Base-by-base conservation (phyloP, 805 yeast genomes). In the Priceomyces castillae region DNA sequence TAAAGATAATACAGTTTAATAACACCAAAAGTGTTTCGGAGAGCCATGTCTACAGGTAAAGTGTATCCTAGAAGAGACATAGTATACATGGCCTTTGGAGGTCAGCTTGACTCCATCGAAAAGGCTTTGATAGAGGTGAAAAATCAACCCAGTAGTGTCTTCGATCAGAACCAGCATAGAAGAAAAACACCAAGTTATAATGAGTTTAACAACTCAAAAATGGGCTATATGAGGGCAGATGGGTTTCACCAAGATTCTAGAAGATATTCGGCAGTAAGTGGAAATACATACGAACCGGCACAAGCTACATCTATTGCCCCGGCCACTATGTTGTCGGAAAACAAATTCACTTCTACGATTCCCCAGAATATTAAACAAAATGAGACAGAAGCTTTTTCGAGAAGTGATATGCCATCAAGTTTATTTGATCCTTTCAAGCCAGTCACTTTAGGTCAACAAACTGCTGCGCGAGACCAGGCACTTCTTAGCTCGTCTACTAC, bases 51-150 rank as follows among this genome's bases (percentile, higher is more conserved):
- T 5, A n/a, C n/a, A 11, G 31, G 31, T n/a, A n/a, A 11, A 9
- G 15, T 10, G 31, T 28, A 28, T n/a, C 64, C 68, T 25, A 52
- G 53, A 39, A 59, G 72, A 26, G 39, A 48, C 34, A 44, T 66
- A 33, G 41, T 48, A 16, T 41, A 52, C 31, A 70, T 63, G 51
- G 58, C 71, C 41, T 69, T 69, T 53, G 60, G 56, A 17, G 49
- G 51, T 46, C 74, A 69, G 48, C 34, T 59, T 38, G 73, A 66
- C 34, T 35, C 56, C 25, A 59, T 69, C 36, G 64, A 62, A 36
- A 64, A 57, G 45, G 56, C 61, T 23, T 46, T 57, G 48, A 52
- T 64, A 40, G 74, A 68, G 46, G 53, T 54, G 19, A 64, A 64
- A 44, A 56, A 57, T 49, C 70, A 64, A 49, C 71, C 73, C 4